Base-by-base conservation (phyloP, 2,329 filamentous ascomycete genomes). In the Aspergillus intermedius region DNA sequence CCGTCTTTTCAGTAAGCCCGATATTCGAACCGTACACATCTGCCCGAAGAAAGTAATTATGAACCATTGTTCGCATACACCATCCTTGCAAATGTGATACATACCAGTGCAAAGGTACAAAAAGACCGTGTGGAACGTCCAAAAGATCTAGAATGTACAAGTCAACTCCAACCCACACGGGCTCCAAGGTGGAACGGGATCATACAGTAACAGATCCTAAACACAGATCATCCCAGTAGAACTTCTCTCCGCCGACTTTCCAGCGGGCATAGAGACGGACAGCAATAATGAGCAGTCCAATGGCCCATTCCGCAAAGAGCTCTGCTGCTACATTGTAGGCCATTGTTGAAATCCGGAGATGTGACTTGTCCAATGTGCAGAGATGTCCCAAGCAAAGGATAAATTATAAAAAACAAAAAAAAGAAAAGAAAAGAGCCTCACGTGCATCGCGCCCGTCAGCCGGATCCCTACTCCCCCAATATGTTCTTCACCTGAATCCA, bases 231-330 rank as follows among this genome's bases (percentile, higher is more conserved):
- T 57, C 55, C 51, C 52, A 57, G 30, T 52, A 49, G 21, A 57
- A 47, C 13, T 25, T 41, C 5, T 47, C 39, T 39, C 50, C 51
- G 1, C 49, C 51, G 21, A 54, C 45, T 8, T 35, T 49, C 43
- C 52, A 57, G 35, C 57, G 53, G 3, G 55, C 46, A 42, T 54
- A 58, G 10, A 58, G 35, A 15, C 57, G 57, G 21, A 56, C 30
- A 22, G 37, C 49, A 37, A 51, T 46, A 13, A 60, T 22, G 4
- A 56, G 22, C 13, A 55, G 30, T 1, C 55, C 55, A 30, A 57
- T 50, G 12, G 51, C 53, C 49, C 51, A 55, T 41, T 57, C 53
- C 9, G 49, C 49, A 23, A 55, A 57, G 32, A 57, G 50, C 46
- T 57, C 55, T n/a, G 54, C 51, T 12, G 53, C 39, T 4, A 53